Percentiles rank a stretch among this genome's conserved stretches.
Evolutionary conservation across 225 moss, liverwort and hornwort species (phyloP).

Genomic region (Antitrichia curtipendula): DNA sequence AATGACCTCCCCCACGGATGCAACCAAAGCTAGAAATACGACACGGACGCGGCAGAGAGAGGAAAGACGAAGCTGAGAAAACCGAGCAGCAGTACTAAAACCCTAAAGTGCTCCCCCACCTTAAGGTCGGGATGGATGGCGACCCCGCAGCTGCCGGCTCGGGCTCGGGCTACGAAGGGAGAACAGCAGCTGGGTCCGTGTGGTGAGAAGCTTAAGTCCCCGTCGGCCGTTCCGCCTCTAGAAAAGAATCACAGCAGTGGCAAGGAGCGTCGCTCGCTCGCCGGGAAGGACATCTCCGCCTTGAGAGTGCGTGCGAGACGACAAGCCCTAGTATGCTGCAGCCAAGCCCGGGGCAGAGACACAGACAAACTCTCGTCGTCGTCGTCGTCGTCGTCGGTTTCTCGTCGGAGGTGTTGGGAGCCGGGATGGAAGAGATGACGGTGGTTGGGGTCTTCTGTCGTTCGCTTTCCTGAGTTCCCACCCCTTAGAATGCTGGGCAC

Average conservation of each 20-base stretch:
- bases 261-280: not conserved
- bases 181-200: not conserved
- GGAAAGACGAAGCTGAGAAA: not conserved
- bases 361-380: not conserved
- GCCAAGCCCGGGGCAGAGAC: not conserved
- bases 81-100: not conserved
- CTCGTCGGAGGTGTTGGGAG: not conserved
- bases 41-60: not conserved
- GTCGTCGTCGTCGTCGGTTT: not conserved
- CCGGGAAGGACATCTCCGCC: not conserved
- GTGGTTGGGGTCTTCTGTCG: not conserved
- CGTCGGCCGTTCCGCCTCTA: not conserved
- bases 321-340: not conserved
- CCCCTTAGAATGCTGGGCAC: not conserved
- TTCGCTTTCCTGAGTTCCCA: not conserved
- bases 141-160: constrained; percentile 13
- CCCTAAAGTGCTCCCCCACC: constrained; percentile 23
- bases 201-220: not conserved
- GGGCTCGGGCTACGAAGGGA: not conserved
- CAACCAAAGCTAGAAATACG: not conserved
- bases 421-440: not conserved
- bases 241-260: not conserved
- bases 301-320: not conserved
- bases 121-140: constrained; percentile 16
- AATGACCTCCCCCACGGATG: not conserved